These are phyloP conservation scores for Dictyostelium firmibasis DNA, from an alignment of 78 protist genomes.

Conservation along the genomic window DNA sequence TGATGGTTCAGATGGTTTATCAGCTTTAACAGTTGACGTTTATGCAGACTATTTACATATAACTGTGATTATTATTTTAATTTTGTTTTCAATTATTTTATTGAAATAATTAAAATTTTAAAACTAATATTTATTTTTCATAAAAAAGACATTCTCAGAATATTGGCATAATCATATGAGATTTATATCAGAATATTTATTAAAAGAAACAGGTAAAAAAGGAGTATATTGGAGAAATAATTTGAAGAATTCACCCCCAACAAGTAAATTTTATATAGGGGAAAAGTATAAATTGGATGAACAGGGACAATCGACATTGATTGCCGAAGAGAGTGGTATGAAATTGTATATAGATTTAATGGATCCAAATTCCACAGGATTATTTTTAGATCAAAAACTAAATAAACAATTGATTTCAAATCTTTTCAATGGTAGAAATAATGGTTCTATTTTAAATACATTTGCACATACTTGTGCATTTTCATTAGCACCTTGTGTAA, in stretches of 20 bases:
- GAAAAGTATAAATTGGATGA: background rate
- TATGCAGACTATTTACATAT: slow-evolving; percentile 34
- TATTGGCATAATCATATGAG: slow-evolving; percentile 10
- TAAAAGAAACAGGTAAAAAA: slow-evolving; percentile 36
- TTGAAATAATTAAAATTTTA: background rate
- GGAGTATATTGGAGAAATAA: slow-evolving; percentile 56
- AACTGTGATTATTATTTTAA: slow-evolving; percentile 4
- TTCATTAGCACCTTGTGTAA: background rate
- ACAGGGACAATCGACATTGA: background rate
- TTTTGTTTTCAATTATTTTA: background rate
- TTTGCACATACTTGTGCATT: slow-evolving; percentile 48
- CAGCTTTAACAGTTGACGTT: slow-evolving; percentile 24
- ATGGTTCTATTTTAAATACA: slow-evolving; percentile 27
- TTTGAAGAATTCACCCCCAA: background rate
- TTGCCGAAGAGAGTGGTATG: slow-evolving; percentile 52
- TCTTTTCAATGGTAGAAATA: slow-evolving; percentile 6
- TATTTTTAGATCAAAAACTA: slow-evolving; percentile 29
- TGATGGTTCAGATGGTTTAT: slow-evolving; percentile 54
- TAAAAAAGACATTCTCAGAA: slow-evolving; percentile 36
- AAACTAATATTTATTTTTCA: no score
- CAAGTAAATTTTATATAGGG: slow-evolving; percentile 16
- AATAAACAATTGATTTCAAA: background rate
- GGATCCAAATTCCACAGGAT: slow-evolving; percentile 27
- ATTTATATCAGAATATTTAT: slow-evolving; percentile 17
- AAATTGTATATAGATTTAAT: slow-evolving; percentile 6